Evolutionary conservation across 2,329 filamentous ascomycete genomes (phyloP).

Genomic region (Colletotrichum musae): DNA sequence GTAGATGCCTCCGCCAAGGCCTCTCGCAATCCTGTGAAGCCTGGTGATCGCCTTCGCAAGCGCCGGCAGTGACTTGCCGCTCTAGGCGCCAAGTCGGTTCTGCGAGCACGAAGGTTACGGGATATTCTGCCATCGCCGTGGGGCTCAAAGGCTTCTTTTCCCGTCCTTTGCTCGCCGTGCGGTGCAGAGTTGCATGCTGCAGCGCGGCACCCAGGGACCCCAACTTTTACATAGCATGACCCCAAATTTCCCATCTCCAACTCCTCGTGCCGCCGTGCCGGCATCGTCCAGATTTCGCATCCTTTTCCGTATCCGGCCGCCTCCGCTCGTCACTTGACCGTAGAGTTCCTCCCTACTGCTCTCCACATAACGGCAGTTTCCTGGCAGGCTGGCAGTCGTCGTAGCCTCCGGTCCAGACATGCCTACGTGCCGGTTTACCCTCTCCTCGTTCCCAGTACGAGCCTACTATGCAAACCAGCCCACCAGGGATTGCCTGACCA

Average conservation of each 20-base stretch:
- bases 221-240: background rate
- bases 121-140: background rate
- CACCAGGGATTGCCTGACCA: background rate
- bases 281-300: background rate
- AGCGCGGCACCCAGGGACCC: slow-evolving; percentile 24
- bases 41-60: slow-evolving; percentile 1
- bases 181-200: slow-evolving; percentile 18
- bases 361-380: slow-evolving; percentile 18
- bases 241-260: background rate
- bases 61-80: slow-evolving; percentile 2
- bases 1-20: background rate
- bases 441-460: too few species aligned
- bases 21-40: too few species aligned
- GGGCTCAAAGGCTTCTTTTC: background rate
- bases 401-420: too few species aligned
- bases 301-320: slow-evolving; percentile 9
- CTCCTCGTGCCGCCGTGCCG: slow-evolving; percentile 16
- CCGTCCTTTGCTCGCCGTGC: background rate
- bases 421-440: too few species aligned
- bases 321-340: background rate
- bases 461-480: background rate
- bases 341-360: background rate
- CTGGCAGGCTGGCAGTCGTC: background rate
- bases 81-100: background rate
- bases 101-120: background rate